A percentile compares a stretch with the other conserved stretches of the same genome.
These are phyloP conservation scores for Exsudoporus frostii DNA, from an alignment of 768 basidiomycete genomes.

Conservation along the genomic window DNA sequence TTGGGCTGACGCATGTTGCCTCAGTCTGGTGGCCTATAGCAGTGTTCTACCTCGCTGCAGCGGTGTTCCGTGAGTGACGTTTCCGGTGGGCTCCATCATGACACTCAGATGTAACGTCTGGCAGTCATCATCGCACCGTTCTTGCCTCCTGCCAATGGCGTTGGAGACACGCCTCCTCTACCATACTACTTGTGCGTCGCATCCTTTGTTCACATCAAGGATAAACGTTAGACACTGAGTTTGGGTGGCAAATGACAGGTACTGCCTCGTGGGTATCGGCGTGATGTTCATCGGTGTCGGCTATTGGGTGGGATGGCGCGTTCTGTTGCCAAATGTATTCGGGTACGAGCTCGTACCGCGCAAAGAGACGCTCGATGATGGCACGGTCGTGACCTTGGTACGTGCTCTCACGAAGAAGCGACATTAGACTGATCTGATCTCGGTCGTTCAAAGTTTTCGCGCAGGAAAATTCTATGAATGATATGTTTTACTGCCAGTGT, in stretches of 20 bases:
- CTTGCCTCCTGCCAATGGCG: conserved; percentile 48
- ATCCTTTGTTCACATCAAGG: conserved; percentile 26
- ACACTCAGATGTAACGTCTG: background rate
- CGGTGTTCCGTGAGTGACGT: conserved; percentile 45
- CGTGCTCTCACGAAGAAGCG: conserved; percentile 8
- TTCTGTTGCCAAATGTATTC: conserved; percentile 47
- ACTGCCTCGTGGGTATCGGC: conserved; percentile 51
- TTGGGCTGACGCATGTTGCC: background rate
- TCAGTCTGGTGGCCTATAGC: conserved; percentile 53
- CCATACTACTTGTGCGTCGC: conserved; percentile 51
- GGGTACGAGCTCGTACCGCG: conserved; percentile 44
- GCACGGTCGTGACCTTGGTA: conserved; percentile 52
- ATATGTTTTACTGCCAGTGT: no score
- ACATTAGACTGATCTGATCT: background rate
- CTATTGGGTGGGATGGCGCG: conserved; percentile 55
- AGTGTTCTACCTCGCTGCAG: conserved; percentile 49
- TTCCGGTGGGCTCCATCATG: background rate
- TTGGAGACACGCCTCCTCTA: conserved; percentile 60
- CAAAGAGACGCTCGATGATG: conserved; percentile 48
- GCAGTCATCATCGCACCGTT: conserved; percentile 55
- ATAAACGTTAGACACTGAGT: background rate
- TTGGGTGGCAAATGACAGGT: conserved; percentile 28
- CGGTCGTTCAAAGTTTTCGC: conserved; percentile 1
- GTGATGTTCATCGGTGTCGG: conserved; percentile 43
- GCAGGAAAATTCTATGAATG: background rate